A percentile compares a stretch with the other conserved stretches of the same genome.
Evolutionary conservation across 805 yeast genomes (phyloP).

Genomic region (Candida vartiovaarae): DNA sequence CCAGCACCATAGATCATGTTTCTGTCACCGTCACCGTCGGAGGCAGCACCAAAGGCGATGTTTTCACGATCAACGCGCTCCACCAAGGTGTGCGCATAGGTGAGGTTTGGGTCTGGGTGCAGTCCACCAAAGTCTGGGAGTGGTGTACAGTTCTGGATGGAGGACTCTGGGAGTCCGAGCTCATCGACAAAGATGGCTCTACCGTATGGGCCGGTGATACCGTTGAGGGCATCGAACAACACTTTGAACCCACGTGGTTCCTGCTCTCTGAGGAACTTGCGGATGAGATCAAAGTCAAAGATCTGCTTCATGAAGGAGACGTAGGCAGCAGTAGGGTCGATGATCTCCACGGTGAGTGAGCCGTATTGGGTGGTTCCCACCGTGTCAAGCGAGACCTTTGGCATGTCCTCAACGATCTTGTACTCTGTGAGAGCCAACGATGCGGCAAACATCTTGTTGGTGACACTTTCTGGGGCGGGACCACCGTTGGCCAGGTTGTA

Average conservation of each 20-base stretch:
- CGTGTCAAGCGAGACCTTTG: constrained; percentile 52
- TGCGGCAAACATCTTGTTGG: constrained; percentile 74
- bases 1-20: constrained; percentile 97
- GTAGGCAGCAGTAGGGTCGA: constrained; percentile 76
- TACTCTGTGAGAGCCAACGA: constrained; percentile 55
- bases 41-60: constrained; percentile 94
- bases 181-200: constrained; percentile 75
- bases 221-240: constrained; percentile 85
- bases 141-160: constrained; percentile 76
- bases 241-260: constrained; percentile 50
- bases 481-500: constrained; percentile 95
- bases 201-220: constrained; percentile 97
- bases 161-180: constrained; percentile 62
- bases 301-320: constrained; percentile 73
- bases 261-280: constrained; percentile 51
- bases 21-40: constrained; percentile 99
- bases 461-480: constrained; percentile 95
- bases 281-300: constrained; percentile 81
- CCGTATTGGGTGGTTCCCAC: constrained; percentile 52
- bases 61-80: constrained; percentile 73
- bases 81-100: constrained; percentile 86
- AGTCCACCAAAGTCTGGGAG: constrained; percentile 92
- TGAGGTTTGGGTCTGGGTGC: constrained; percentile 96
- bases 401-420: constrained; percentile 51
- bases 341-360: constrained; percentile 66